phyloP scores from a whole-genome alignment of 768 basidiomycete genomes.

The Agaricus sinodeliciosus region DNA sequence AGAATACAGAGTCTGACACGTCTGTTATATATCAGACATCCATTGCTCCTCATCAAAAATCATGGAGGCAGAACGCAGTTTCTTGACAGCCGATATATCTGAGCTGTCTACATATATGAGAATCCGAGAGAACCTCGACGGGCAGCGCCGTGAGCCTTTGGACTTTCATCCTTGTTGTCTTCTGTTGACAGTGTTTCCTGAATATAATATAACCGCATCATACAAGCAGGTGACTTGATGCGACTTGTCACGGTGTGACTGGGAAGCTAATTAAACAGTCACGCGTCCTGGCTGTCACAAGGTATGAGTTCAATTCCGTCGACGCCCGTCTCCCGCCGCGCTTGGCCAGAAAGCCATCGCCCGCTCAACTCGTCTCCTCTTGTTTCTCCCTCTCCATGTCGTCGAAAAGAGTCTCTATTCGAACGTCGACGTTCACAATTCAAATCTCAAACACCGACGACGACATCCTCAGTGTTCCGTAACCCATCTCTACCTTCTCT shows the following conservation, averaged over 20 bases:
- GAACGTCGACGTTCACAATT: slow-evolving; percentile 4
- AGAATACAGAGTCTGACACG: too few species aligned
- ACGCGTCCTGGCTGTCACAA: slow-evolving; percentile 1
- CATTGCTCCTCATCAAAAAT: too few species aligned
- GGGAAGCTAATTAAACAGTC: slow-evolving; percentile 7
- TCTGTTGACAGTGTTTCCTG: too few species aligned
- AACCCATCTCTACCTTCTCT: slow-evolving; percentile 19
- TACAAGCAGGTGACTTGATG: neutral
- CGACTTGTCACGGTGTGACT: slow-evolving; percentile 9
- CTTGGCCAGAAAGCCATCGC: slow-evolving; percentile 23
- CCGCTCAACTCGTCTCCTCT: slow-evolving; percentile 49
- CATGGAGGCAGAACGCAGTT: too few species aligned
- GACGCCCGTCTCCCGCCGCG: slow-evolving; percentile 27
- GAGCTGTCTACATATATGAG: too few species aligned
- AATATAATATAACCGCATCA: too few species aligned
- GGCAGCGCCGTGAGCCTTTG: too few species aligned
- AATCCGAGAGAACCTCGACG: too few species aligned
- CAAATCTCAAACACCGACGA: neutral
- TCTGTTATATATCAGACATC: too few species aligned
- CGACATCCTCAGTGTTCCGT: neutral
- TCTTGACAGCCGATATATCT: too few species aligned
- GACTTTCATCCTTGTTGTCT: too few species aligned
- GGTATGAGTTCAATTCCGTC: slow-evolving; percentile 20
- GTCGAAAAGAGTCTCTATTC: slow-evolving; percentile 17
- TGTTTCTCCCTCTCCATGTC: slow-evolving; percentile 32